Percentiles rank a stretch among this genome's conserved stretches.
phyloP scores from a whole-genome alignment of 2,329 filamentous ascomycete genomes.

The Myriosclerotinia duriaeana region DNA sequence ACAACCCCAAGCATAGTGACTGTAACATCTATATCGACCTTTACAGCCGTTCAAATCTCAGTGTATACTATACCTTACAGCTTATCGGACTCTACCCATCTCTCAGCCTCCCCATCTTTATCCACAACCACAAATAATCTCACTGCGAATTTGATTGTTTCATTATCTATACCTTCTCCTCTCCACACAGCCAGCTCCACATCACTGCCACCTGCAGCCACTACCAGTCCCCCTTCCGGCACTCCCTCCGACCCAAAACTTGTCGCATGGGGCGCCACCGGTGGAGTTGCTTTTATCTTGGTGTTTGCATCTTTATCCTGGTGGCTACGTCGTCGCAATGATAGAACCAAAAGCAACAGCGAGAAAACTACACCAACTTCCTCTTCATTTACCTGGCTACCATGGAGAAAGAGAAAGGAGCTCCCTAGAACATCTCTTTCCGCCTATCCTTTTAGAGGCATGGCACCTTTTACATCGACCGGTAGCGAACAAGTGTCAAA shows the following conservation, averaged over 20 bases:
- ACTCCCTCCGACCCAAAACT: neutral
- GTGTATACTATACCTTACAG: neutral
- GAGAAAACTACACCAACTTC: neutral
- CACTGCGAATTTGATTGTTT: neutral
- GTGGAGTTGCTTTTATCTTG: constrained; percentile 10
- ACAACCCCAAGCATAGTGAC: too few relatives aligned
- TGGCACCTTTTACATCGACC: neutral
- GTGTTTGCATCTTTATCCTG: neutral
- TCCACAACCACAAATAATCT: neutral
- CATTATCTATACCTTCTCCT: neutral
- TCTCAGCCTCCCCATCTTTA: neutral
- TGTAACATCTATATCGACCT: neutral
- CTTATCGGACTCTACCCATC: neutral
- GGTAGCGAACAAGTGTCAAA: neutral
- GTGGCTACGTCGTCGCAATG: neutral
- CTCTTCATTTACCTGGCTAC: neutral
- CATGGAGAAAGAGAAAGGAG: constrained; percentile 5
- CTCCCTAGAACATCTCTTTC: neutral
- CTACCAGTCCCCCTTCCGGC: neutral
- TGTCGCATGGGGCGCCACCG: neutral
- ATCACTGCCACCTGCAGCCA: neutral
- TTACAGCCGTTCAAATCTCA: constrained; percentile 8
- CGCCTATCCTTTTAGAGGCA: neutral
- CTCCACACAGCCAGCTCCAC: neutral
- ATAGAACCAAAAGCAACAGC: neutral